Percentiles rank a stretch among this genome's conserved stretches.
Conservation (phyloP, 1,284 basidiomycete species). For the Tilletiaria anomala region DNA sequence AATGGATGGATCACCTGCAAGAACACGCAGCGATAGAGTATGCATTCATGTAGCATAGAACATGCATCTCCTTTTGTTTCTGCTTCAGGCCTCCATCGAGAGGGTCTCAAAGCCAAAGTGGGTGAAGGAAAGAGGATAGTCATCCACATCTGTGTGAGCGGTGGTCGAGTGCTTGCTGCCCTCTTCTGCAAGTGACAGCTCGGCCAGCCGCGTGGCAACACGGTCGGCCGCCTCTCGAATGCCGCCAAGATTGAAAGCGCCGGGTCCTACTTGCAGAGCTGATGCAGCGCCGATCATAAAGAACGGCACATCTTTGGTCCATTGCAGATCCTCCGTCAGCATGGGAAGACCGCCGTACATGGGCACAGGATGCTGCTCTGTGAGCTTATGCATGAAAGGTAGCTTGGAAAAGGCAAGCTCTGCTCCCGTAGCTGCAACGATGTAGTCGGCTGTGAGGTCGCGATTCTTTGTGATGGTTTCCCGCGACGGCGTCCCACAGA, state of each 20-base stretch:
- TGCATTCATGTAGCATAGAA: too few species aligned
- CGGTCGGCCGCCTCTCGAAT: conserved; percentile 40
- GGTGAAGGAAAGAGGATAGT: not conserved
- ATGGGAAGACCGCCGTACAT: conserved; percentile 31
- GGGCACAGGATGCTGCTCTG: conserved; percentile 16
- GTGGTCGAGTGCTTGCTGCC: not conserved
- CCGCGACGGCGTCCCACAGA: not conserved
- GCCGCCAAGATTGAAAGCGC: conserved; percentile 38
- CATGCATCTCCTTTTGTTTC: too few species aligned
- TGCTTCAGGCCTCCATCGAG: not conserved
- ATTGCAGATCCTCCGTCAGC: conserved; percentile 36
- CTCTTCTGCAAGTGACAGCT: not conserved
- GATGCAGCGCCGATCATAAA: conserved; percentile 37
- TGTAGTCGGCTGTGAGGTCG: conserved; percentile 12
- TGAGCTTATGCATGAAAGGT: conserved; percentile 20
- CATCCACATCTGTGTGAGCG: too few species aligned
- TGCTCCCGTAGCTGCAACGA: conserved; percentile 35
- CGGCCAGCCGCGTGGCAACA: conserved; percentile 27
- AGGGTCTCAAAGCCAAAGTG: not conserved
- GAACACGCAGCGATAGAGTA: too few species aligned
- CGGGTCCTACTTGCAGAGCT: conserved; percentile 32
- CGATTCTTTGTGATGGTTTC: not conserved
- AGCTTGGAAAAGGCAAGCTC: conserved; percentile 17
- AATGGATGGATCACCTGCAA: too few species aligned
- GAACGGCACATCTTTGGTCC: conserved; percentile 22